phyloP scores from a whole-genome alignment of 495 filamentous ascomycete species.

The Peziza echinospora region DNA sequence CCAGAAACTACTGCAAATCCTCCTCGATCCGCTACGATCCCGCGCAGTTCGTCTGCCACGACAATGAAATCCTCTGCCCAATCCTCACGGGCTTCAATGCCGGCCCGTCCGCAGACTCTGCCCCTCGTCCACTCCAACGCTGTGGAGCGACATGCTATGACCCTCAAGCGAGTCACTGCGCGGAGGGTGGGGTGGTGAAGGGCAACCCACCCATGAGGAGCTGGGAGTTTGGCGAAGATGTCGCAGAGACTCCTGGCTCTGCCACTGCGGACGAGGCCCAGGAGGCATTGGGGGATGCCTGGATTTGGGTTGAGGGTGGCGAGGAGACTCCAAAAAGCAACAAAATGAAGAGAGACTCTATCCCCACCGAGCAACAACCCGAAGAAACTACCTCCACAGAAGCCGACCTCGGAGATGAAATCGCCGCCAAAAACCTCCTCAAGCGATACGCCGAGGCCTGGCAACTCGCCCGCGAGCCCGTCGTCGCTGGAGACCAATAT shows the following conservation, averaged over 20 bases:
- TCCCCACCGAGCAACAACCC: neutral
- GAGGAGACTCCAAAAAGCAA: too few relatives aligned
- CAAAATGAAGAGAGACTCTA: too few relatives aligned
- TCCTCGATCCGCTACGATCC: neutral
- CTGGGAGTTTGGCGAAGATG: neutral
- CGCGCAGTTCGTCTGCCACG: neutral
- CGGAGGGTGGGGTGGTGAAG: neutral
- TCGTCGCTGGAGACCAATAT: too few relatives aligned
- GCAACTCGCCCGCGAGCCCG: too few relatives aligned
- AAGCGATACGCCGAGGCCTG: neutral
- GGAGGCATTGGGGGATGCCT: too few relatives aligned
- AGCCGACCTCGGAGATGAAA: neutral
- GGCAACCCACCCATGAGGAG: neutral
- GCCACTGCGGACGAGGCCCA: neutral
- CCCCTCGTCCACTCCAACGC: too few relatives aligned
- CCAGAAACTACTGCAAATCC: neutral
- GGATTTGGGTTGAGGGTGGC: too few relatives aligned
- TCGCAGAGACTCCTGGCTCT: neutral
- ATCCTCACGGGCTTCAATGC: neutral
- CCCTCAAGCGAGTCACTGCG: neutral
- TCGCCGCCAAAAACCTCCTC: neutral
- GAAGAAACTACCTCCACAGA: neutral
- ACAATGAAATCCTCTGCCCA: neutral
- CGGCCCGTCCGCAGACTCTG: neutral
- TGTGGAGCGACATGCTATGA: neutral